Base-by-base conservation (phyloP, 2,329 filamentous ascomycete genomes). In the Paecilomyces fulvus region DNA sequence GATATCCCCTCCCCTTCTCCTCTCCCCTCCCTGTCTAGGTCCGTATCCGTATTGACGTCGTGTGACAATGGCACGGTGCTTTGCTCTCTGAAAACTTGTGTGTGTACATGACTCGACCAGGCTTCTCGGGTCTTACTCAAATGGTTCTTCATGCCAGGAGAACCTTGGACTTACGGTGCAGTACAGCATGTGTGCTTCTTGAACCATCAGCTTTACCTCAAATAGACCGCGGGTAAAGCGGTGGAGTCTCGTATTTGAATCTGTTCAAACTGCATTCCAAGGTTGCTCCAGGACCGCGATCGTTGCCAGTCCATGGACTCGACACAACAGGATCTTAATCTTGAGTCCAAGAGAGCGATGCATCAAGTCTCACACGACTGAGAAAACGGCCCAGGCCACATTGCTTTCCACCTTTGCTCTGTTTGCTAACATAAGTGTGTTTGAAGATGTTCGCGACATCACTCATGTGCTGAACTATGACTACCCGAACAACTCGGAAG, bases 401-500 rank as follows among this genome's bases (percentile, higher is more conserved):
- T 73, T 73, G 67, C 65, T 73, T 65, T 65, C 55, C 60, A 71
- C 66, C 71, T 69, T 70, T 80, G 79, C 79, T 77, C 80, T 83
- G 69, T 70, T 74, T 84, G 84, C 90, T 95, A 95, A 95, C 89
- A 82, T 84, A 60, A 61, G 60, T 76, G 74, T 79, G 75, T 80
- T 71, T 79, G 73, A 96, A 97, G 94, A 99, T 88, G 94, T 99
- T 82, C 92, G 92, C 80, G 95, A 99, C 84, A 99, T 99, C 81
- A 97, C 94, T 79, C 94, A 99, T 81, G 94, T 99, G 79, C 84
- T 99, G 80, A 97, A 97, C 86, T 96, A 97, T 89, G 94, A 97
- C 77, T 97, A 97, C 79, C 92, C 92, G 76, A 97, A 97, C 82
- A 97, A 86, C 74, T 85, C 83, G 67, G 83, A 86, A 74, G 83